These are phyloP conservation scores for Agrostemma githago DNA, from an alignment of 148 eudicot genomes.

Conservation along the genomic window DNA sequence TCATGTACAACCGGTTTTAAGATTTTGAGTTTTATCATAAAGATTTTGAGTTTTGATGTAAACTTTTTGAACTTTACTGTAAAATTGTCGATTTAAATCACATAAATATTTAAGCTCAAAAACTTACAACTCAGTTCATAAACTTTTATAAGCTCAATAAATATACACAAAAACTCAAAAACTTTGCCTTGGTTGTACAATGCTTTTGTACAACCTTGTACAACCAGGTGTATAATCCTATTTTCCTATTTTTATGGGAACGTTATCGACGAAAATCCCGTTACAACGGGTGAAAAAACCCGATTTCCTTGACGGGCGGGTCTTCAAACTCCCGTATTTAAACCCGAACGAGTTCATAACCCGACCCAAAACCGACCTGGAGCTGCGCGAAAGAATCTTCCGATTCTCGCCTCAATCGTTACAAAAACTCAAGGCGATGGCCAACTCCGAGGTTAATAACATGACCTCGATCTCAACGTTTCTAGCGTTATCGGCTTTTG, in stretches of 20 bases:
- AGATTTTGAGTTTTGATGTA: too few species aligned
- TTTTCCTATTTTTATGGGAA: not conserved
- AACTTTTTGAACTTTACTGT: too few species aligned
- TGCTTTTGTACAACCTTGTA: too few species aligned
- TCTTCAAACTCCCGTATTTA: not conserved
- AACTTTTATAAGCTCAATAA: too few species aligned
- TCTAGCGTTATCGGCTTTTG: slow-evolving; percentile 19
- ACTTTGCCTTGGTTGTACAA: too few species aligned
- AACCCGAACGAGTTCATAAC: not conserved
- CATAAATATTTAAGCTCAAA: too few species aligned
- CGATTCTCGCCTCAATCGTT: slow-evolving; percentile 18
- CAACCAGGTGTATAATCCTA: too few species aligned
- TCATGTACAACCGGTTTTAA: too few species aligned
- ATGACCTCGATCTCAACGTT: slow-evolving; percentile 16
- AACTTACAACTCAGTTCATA: too few species aligned
- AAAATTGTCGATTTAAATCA: too few species aligned
- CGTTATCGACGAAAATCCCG: not conserved
- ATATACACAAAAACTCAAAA: too few species aligned
- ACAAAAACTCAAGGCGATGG: slow-evolving; percentile 18
- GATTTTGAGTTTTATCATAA: too few species aligned
- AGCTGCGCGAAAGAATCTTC: slow-evolving; percentile 20
- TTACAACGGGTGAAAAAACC: not conserved
- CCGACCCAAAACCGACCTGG: not conserved
- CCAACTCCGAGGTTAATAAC: slow-evolving; percentile 4
- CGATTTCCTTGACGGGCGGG: not conserved